phyloP scores from a whole-genome alignment of 73 alveolate genomes.

The Paramecium biaurelia region DNA sequence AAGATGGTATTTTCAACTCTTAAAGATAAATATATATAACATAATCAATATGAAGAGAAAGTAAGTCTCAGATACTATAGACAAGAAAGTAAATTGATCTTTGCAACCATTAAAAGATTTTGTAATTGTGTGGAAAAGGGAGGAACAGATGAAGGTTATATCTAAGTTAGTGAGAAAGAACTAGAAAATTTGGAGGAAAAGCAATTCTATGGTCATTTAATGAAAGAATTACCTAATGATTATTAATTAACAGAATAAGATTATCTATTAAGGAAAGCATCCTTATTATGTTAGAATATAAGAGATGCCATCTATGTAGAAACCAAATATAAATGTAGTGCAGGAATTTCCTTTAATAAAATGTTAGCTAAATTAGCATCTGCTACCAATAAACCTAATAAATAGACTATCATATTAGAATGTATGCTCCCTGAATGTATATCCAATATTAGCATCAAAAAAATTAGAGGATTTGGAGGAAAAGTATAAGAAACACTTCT shows the following conservation, averaged over 20 bases:
- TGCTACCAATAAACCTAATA: slow-evolving; percentile 22
- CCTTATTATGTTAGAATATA: background rate
- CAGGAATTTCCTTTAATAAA: slow-evolving; percentile 22
- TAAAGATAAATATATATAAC: background rate
- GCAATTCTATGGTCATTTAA: background rate
- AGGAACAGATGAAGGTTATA: slow-evolving; percentile 28
- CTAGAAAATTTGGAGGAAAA: background rate
- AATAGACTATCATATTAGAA: background rate
- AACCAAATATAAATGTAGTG: slow-evolving; percentile 27
- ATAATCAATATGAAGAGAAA: slow-evolving; percentile 20
- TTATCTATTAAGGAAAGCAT: background rate
- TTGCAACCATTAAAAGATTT: background rate
- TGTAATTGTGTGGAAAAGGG: background rate
- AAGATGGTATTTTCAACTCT: background rate
- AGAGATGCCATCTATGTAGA: background rate
- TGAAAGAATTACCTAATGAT: background rate
- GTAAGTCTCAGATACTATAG: background rate
- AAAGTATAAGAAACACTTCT: background rate
- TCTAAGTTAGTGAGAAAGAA: background rate
- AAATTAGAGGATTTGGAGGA: slow-evolving; percentile 38
- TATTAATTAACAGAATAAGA: background rate
- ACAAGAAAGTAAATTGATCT: background rate
- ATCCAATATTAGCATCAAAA: background rate
- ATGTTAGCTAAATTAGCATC: slow-evolving; percentile 43
- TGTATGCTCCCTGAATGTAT: slow-evolving; percentile 20